phyloP scores from a whole-genome alignment of 306 rosid genomes.

The Cicer cuneatum region DNA sequence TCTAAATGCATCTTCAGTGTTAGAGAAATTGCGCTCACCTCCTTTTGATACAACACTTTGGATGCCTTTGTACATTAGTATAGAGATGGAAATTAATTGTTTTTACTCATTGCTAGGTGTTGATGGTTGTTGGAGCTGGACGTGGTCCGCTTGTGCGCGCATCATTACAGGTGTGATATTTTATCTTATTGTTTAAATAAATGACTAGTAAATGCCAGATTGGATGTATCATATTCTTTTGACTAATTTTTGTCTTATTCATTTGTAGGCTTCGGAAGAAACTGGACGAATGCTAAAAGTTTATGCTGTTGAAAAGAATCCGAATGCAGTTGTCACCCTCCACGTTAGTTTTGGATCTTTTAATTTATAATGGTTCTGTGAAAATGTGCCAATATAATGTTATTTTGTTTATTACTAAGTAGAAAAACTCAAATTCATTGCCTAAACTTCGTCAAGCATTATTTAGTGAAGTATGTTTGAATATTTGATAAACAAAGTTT shows the following conservation, averaged over 20 bases:
- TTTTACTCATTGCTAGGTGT: too few relatives aligned
- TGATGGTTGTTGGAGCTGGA: too few relatives aligned
- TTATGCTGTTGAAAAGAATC: conserved; percentile 95
- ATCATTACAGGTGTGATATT: too few relatives aligned
- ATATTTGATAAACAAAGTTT: conserved; percentile 3
- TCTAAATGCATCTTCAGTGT: too few relatives aligned
- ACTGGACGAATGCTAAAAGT: conserved; percentile 82
- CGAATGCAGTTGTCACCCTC: conserved; percentile 95
- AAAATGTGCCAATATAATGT: conserved; percentile 25
- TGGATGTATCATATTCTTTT: background rate
- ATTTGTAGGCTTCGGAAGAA: conserved; percentile 90
- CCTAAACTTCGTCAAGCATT: background rate
- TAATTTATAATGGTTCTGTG: background rate
- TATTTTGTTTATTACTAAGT: background rate
- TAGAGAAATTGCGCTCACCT: too few relatives aligned
- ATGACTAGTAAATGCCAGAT: too few relatives aligned
- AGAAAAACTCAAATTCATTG: background rate
- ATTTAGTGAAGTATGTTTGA: background rate
- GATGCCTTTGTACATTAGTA: too few relatives aligned
- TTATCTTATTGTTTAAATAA: too few relatives aligned
- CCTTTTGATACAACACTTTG: too few relatives aligned
- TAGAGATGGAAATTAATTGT: too few relatives aligned
- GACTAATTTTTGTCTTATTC: conserved; percentile 28
- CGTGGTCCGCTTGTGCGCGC: too few relatives aligned
- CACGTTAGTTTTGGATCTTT: conserved; percentile 62